A percentile compares a stretch with the other conserved stretches of the same genome.
These are phyloP conservation scores for Diaporthe ampelina DNA, from an alignment of 2,329 filamentous ascomycete species.

Conservation along the genomic window DNA sequence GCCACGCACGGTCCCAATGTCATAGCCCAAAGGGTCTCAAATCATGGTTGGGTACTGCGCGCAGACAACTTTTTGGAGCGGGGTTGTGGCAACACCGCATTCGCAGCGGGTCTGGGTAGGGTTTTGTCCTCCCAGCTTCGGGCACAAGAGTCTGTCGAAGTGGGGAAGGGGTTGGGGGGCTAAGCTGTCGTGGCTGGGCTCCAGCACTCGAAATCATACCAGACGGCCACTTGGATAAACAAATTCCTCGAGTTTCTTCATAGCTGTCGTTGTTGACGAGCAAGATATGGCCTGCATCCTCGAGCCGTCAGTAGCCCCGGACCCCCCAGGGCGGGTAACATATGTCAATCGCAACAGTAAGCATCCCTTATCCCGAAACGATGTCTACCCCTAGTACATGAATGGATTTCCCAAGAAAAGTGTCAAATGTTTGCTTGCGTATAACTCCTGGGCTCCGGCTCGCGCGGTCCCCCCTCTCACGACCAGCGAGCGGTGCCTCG, in stretches of 20 bases:
- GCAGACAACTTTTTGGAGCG: background rate
- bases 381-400: conserved; percentile 39
- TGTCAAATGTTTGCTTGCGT: conserved; percentile 16
- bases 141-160: background rate
- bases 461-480: background rate
- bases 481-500: conserved; percentile 23
- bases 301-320: background rate
- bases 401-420: conserved; percentile 39
- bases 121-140: background rate
- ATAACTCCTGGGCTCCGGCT: background rate
- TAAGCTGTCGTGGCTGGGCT: background rate
- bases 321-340: conserved; percentile 21
- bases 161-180: too few relatives aligned
- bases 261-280: conserved; percentile 4
- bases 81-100: background rate
- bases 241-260: conserved; percentile 18
- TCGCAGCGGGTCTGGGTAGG: background rate
- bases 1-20: background rate
- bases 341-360: conserved; percentile 38
- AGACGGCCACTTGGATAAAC: background rate
- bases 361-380: conserved; percentile 31
- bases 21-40: background rate
- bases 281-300: conserved; percentile 14
- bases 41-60: background rate
- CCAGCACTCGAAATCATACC: background rate